Conservation (phyloP, 2,329 filamentous ascomycete genomes). For the Aspergillus carbonarius region DNA sequence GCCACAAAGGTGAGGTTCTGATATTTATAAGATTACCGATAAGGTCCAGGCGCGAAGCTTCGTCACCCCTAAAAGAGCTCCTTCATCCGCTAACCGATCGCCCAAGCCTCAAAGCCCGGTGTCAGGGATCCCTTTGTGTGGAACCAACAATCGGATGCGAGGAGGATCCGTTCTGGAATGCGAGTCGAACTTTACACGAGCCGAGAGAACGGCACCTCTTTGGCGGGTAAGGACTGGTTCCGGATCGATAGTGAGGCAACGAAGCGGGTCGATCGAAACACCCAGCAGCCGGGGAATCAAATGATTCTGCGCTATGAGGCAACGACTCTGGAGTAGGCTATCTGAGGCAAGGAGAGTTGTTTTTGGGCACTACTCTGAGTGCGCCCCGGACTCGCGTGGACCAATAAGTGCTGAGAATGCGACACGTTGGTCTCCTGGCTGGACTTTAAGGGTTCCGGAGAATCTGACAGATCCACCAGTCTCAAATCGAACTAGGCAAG, state of each 20-base stretch:
- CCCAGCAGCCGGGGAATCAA: slow-evolving; percentile 8
- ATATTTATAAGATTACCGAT: slow-evolving; percentile 17
- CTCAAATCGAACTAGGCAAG: slow-evolving; percentile 11
- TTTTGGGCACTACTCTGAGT: slow-evolving; percentile 12
- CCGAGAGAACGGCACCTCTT: slow-evolving; percentile 19
- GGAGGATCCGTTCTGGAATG: slow-evolving; percentile 24
- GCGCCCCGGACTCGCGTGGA: slow-evolving; percentile 4
- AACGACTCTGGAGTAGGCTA: not conserved
- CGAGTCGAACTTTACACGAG: slow-evolving; percentile 21
- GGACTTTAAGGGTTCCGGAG: slow-evolving; percentile 13
- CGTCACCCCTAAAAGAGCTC: slow-evolving; percentile 12
- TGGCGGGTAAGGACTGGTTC: slow-evolving; percentile 14
- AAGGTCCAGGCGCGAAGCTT: slow-evolving; percentile 8
- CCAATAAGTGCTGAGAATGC: slow-evolving; percentile 19
- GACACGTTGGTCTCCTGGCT: slow-evolving; percentile 22
- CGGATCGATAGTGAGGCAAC: slow-evolving; percentile 22
- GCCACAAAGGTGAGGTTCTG: slow-evolving; percentile 2
- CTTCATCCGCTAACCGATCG: slow-evolving; percentile 9
- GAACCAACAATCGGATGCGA: slow-evolving; percentile 13
- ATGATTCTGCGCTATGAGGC: slow-evolving; percentile 8
- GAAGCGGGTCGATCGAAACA: slow-evolving; percentile 16
- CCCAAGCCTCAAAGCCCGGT: slow-evolving; percentile 9
- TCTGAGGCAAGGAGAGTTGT: slow-evolving; percentile 13
- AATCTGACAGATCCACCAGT: slow-evolving; percentile 20
- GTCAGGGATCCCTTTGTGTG: slow-evolving; percentile 3